phyloP scores from a whole-genome alignment of 148 eudicot species.

The Bassia scoparia region DNA sequence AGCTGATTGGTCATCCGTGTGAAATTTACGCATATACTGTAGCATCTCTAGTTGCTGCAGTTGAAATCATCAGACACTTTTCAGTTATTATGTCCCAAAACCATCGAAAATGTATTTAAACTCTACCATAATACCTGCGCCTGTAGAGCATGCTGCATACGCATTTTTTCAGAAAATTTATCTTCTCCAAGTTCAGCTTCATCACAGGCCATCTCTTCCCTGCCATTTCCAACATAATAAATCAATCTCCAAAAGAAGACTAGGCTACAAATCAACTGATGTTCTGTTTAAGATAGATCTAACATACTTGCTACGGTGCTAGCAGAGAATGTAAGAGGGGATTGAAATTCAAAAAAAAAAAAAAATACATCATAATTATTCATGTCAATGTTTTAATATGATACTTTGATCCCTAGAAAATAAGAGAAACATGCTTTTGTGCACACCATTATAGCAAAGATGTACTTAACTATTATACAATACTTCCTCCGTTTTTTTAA shows the following conservation, averaged over 20 bases:
- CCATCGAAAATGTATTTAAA: neutral
- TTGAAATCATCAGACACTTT: neutral
- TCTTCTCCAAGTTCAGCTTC: constrained; percentile 95
- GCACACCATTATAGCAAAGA: neutral
- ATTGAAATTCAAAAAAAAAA: neutral
- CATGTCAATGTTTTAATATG: neutral
- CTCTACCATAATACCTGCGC: constrained; percentile 41
- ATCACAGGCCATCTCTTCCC: constrained; percentile 93
- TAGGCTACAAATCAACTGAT: neutral
- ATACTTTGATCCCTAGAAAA: neutral
- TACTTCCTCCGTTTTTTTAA: no score
- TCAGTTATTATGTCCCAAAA: constrained; percentile 6
- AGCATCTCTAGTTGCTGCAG: constrained; percentile 92
- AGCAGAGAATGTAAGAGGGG: neutral
- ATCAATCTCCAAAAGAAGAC: neutral
- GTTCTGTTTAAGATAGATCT: neutral
- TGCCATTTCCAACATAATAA: constrained; percentile 29
- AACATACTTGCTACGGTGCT: neutral
- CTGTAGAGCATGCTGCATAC: constrained; percentile 54
- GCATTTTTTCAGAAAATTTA: constrained; percentile 61
- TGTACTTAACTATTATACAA: no score
- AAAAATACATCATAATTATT: neutral
- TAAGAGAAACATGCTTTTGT: neutral
- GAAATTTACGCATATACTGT: constrained; percentile 69
- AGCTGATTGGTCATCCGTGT: constrained; percentile 67